These are phyloP conservation scores for Zoysia japonica DNA, from an alignment of 176 grass and related monocot species.

Conservation along the genomic window DNA sequence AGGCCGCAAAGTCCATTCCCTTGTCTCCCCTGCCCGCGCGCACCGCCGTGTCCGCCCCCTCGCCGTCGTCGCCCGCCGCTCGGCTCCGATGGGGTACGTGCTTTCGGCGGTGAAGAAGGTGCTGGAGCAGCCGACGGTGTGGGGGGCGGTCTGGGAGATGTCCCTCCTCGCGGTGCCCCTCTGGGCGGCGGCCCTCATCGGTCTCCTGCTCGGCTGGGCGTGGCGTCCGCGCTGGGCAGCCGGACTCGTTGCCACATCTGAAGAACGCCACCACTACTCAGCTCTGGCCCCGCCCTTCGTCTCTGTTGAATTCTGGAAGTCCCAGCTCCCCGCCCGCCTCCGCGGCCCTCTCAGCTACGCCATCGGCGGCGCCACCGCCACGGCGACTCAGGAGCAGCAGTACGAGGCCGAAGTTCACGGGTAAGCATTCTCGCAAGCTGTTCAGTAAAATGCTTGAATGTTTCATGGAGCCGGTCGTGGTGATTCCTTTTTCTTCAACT, in stretches of 20 bases:
- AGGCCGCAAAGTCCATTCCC: constrained; percentile 33
- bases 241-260: constrained; percentile 45
- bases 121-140: constrained; percentile 54
- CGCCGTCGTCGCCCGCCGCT: constrained; percentile 16
- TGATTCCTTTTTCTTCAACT: constrained; percentile 16
- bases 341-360: constrained; percentile 43
- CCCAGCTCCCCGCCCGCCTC: constrained; percentile 52
- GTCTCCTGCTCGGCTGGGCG: constrained; percentile 86
- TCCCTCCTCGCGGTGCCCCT: constrained; percentile 71
- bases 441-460: not conserved
- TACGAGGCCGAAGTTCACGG: constrained; percentile 33
- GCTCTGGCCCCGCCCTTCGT: constrained; percentile 10
- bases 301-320: constrained; percentile 54
- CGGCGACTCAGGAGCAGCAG: constrained; percentile 13
- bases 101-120: constrained; percentile 66
- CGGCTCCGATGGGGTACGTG: constrained; percentile 66
- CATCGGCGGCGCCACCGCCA: constrained; percentile 18
- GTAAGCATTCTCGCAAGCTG: constrained; percentile 24
- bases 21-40: not conserved
- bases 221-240: constrained; percentile 85
- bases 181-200: constrained; percentile 76
- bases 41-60: constrained; percentile 9
- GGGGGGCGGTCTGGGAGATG: constrained; percentile 66
- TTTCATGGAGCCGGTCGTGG: not conserved
- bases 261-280: not conserved